These are phyloP conservation scores for Geopyxis carbonaria DNA, from an alignment of 495 filamentous ascomycete genomes.

Conservation along the genomic window DNA sequence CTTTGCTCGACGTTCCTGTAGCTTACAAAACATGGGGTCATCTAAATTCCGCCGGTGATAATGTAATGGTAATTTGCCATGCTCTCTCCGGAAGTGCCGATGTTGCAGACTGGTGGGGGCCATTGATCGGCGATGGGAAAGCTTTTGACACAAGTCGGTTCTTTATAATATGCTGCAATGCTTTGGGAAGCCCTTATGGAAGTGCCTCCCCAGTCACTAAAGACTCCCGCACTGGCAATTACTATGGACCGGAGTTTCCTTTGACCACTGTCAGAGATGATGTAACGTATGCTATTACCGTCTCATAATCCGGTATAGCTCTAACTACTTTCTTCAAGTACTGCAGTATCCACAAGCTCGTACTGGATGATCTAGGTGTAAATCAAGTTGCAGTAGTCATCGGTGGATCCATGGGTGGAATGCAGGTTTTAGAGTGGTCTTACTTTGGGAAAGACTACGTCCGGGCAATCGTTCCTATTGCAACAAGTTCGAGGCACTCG, in stretches of 20 bases:
- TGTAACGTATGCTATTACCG: conserved; percentile 48
- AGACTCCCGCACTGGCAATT: conserved; percentile 46
- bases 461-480: conserved; percentile 76
- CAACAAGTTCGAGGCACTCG: conserved; percentile 83
- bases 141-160: conserved; percentile 87
- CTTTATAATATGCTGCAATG: conserved; percentile 92
- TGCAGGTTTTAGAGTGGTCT: conserved; percentile 91
- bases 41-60: conserved; percentile 59
- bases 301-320: no score
- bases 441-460: conserved; percentile 94
- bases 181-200: conserved; percentile 88
- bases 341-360: conserved; percentile 76
- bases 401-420: conserved; percentile 96
- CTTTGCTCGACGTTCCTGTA: conserved; percentile 71
- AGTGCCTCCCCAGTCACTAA: conserved; percentile 90
- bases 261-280: conserved; percentile 89
- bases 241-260: conserved; percentile 89
- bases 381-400: conserved; percentile 73
- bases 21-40: conserved; percentile 78
- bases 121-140: conserved; percentile 69
- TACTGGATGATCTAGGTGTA: conserved; percentile 80
- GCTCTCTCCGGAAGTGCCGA: conserved; percentile 91
- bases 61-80: conserved; percentile 94
- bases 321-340: conserved; percentile 17
- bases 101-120: conserved; percentile 96